Evolutionary conservation across 169 alveolate species (phyloP).

Genomic region (Cryptosporidium ryanae): DNA sequence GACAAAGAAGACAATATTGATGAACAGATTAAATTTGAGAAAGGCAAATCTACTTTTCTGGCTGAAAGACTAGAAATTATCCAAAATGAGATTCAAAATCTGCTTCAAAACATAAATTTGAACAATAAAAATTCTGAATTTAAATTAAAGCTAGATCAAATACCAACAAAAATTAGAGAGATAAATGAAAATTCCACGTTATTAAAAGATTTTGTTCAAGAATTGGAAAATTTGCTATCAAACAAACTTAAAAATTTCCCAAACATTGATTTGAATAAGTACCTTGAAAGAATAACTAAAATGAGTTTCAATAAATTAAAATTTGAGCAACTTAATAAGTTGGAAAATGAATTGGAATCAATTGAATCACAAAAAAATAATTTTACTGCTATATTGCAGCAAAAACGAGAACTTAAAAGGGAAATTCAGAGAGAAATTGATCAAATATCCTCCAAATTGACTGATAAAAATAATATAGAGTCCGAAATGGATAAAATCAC

Average conservation of each 20-base stretch:
- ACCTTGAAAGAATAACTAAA: background rate
- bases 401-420: background rate
- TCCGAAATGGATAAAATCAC: constrained; percentile 12
- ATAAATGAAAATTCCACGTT: constrained; percentile 6
- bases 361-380: constrained; percentile 18
- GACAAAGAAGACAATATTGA: too few relatives aligned
- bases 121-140: constrained; percentile 1
- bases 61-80: background rate
- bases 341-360: background rate
- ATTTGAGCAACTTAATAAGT: background rate
- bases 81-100: constrained; percentile 12
- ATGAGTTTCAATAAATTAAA: background rate
- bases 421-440: constrained; percentile 19
- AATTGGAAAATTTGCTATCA: background rate
- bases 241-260: constrained; percentile 1
- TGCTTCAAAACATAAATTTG: background rate
- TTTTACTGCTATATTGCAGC: background rate
- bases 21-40: background rate
- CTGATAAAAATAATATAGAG: background rate
- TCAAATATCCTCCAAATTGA: background rate
- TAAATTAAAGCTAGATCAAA: background rate
- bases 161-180: constrained; percentile 9
- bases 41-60: background rate
- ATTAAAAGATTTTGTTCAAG: constrained; percentile 4
- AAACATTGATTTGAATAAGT: constrained; percentile 5